These are phyloP conservation scores for Pythium aristosporum DNA, from an alignment of 352 stramenopile species.

Conservation along the genomic window DNA sequence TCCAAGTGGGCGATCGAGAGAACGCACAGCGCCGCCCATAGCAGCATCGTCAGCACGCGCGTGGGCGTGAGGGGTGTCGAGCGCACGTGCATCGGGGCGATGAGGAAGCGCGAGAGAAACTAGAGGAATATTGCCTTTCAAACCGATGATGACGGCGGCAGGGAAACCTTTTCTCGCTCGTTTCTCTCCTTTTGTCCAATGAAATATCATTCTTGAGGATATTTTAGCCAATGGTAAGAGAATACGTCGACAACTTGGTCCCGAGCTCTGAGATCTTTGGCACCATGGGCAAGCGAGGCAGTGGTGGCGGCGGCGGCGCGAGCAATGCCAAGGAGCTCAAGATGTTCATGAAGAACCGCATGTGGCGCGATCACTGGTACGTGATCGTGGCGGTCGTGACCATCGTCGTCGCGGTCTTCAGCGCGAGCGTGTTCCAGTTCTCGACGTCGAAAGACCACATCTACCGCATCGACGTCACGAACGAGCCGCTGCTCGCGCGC, in stretches of 20 bases:
- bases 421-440: constrained; percentile 63
- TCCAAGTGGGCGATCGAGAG: not conserved
- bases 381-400: constrained; percentile 41
- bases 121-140: not conserved
- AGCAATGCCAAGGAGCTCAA: constrained; percentile 76
- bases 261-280: not conserved
- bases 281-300: constrained; percentile 38
- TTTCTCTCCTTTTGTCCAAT: constrained; percentile 7
- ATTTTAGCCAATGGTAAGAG: not conserved
- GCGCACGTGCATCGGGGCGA: not conserved
- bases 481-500: constrained; percentile 51
- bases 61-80: not conserved
- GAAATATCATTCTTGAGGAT: too few species aligned
- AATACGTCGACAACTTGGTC: not conserved
- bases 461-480: constrained; percentile 58
- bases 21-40: constrained; percentile 13
- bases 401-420: constrained; percentile 66
- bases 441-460: constrained; percentile 58
- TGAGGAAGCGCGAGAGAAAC: not conserved
- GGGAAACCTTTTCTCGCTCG: not conserved
- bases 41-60: not conserved
- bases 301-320: constrained; percentile 28
- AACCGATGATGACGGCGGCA: not conserved
- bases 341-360: constrained; percentile 80
- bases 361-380: constrained; percentile 81